Evolutionary conservation across 805 yeast genomes (phyloP).

Genomic region (Candida fluviatilis): DNA sequence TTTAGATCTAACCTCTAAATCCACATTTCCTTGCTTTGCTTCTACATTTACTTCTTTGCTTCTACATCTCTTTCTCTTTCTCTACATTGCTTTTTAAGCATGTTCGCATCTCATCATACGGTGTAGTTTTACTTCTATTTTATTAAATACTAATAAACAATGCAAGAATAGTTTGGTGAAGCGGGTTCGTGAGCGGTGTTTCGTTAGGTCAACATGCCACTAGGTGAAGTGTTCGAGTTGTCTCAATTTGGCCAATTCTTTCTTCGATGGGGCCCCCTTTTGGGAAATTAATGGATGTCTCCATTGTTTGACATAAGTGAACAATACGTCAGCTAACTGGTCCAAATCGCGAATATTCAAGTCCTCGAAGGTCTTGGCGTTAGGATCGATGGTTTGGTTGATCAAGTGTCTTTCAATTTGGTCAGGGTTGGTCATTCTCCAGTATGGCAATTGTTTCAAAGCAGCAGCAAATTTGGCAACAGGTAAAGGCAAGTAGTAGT

Average conservation of each 20-base stretch:
- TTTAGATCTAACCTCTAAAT: too few relatives aligned
- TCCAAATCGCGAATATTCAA: slow-evolving; percentile 54
- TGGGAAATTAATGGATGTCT: slow-evolving; percentile 48
- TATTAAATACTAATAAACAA: slow-evolving; percentile 3
- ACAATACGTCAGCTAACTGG: slow-evolving; percentile 41
- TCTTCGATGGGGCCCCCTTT: slow-evolving; percentile 38
- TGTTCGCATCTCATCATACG: too few relatives aligned
- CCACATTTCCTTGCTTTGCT: too few relatives aligned
- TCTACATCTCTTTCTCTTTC: too few relatives aligned
- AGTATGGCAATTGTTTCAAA: slow-evolving; percentile 38
- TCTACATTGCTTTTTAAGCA: too few relatives aligned
- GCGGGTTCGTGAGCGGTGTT: too few relatives aligned
- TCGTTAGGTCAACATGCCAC: too few relatives aligned
- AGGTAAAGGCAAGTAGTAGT: slow-evolving; percentile 41
- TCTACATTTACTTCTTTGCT: too few relatives aligned
- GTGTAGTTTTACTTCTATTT: too few relatives aligned
- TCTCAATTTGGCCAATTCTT: slow-evolving; percentile 40
- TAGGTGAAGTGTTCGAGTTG: slow-evolving; percentile 42
- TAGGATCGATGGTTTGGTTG: slow-evolving; percentile 58
- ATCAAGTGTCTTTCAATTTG: slow-evolving; percentile 69
- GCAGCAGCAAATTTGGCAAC: slow-evolving; percentile 44
- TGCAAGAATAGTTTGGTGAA: slow-evolving; percentile 3
- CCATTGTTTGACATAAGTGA: slow-evolving; percentile 45
- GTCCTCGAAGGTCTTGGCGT: slow-evolving; percentile 63
- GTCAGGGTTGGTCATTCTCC: slow-evolving; percentile 60